Base-by-base conservation (phyloP, 257 asterid genomes). In the Hygrophila difformis region DNA sequence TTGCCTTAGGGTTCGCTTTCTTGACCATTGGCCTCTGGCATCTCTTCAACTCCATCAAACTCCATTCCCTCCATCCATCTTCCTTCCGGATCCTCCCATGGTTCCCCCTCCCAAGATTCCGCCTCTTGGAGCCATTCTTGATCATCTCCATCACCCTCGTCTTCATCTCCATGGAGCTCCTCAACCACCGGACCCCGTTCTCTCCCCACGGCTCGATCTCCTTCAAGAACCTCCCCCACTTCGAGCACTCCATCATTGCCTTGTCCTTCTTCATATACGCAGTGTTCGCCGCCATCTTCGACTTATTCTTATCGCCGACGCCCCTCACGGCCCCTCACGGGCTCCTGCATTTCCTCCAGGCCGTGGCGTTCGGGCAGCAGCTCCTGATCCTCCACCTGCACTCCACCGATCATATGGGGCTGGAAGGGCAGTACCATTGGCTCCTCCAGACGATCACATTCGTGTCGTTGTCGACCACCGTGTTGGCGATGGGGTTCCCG, bases 361-460 rank as follows among this genome's bases (percentile, higher is more conserved):
- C 91, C 8, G 15, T 66, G 6, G 84, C 94, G 1, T 83, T 83
- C 43, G 62, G 62, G 49, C 94, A 80, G 65, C 80, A 83, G 66
- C 71, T 83, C 3, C 71, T 87, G n/a, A 69, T 76, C 20, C 67
- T 87, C 47, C 87, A 81, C 57, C 76, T 87, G 43, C 97, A 87
- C 55, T 83, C 97, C 1, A 64, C 82, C 3, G 93, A 87, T 45
- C 94, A 87, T 41, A 60, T 64, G 80, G 97, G 97, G 0, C 40
- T 83, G 8, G 97, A 87, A 50, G 97, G 93, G 6, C 85, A 78
- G 62, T 87, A 87, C 68, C 97, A 87, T 35, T 76, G 73, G 79
- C 80, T 83, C 1, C 72, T 82, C 1, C 94, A 82, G 61, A 24
- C 74, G 13, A 66, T 69, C 26, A 79, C 86, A 1, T 64, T 68